Evolutionary conservation across 1,139 yeast genomes (phyloP).

Genomic region (Hemisphaericaspora lyxosophila): DNA sequence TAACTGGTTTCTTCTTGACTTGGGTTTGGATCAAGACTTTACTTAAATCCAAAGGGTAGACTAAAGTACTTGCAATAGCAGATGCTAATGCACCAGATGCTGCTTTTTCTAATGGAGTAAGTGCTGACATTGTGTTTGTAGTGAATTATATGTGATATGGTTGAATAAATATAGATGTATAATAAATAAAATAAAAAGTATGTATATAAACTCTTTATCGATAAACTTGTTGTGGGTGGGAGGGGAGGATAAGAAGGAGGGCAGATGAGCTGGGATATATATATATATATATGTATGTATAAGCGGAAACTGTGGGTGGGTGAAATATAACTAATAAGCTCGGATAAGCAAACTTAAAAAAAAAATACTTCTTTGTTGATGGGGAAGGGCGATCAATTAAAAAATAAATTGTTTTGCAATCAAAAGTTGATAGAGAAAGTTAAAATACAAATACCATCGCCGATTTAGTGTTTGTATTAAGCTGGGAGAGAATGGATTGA

Average conservation of each 20-base stretch:
- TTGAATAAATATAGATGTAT: too few species aligned
- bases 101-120: slow-evolving; percentile 68
- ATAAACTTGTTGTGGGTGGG: not conserved
- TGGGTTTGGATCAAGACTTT: slow-evolving; percentile 77
- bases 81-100: slow-evolving; percentile 86
- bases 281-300: too few species aligned
- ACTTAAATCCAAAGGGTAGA: slow-evolving; percentile 72
- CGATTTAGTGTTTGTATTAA: too few species aligned
- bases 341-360: not conserved
- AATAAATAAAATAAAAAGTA: too few species aligned
- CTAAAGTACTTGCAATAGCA: slow-evolving; percentile 74
- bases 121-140: slow-evolving; percentile 50
- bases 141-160: too few species aligned
- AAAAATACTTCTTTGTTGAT: not conserved
- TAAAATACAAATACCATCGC: too few species aligned
- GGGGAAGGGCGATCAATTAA: not conserved
- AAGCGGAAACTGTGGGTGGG: not conserved
- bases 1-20: slow-evolving; percentile 27
- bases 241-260: too few species aligned
- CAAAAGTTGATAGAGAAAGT: too few species aligned
- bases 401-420: not conserved
- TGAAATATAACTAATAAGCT: not conserved
- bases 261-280: not conserved
- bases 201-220: not conserved
- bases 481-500: too few species aligned